Evolutionary conservation across 2,329 filamentous ascomycete genomes (phyloP), one percentile per base, ranked within the genome.

Genomic region (Coccinonectria pachysandricola): DNA sequence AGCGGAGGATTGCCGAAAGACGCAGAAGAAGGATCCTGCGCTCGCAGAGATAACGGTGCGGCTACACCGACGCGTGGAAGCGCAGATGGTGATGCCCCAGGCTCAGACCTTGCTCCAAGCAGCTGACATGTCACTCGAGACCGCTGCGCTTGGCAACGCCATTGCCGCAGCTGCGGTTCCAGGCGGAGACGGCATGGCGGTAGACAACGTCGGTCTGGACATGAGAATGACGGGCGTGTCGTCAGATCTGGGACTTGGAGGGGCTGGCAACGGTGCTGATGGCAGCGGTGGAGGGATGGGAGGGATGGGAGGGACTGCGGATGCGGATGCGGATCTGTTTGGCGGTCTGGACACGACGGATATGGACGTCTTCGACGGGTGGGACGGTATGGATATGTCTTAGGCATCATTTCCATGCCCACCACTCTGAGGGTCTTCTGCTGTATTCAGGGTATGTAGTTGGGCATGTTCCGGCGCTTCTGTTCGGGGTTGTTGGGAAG

Each of bases 31-130:
- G n/a, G 74, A 79, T 31, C 56, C 62, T 2, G 53, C 58, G 11
- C 55, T 70, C 22, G 74, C 75, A 2, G 76, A 81, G 49, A 66
- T 67, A 7, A 56, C 75, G 9, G 68, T 79, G 7, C 70, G 76
- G 6, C 62, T 81, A 6, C 61, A 78, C 46, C 62, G 75, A 14
- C 62, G 65, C 3, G 75, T 82, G 8, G 75, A 83, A 50, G 64
- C 68, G n/a, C 75, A 79, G 45, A 65, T 80, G 59, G 56, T 59
- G 17, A 52, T 47, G 42, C 53, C 55, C 12, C 53, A 54, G 27
- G 43, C 53, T 4, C 54, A 57, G 27, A 42, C 50, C 3, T 59
- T 68, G 40, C 51, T 68, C 11, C 59, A 60, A 22, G 48, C 48
- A 13, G 47, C 49, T 4, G 59, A 58, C 19, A 54, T 68, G 26